Conservation (phyloP, 805 yeast genomes). For the Priceomyces melissophilus region DNA sequence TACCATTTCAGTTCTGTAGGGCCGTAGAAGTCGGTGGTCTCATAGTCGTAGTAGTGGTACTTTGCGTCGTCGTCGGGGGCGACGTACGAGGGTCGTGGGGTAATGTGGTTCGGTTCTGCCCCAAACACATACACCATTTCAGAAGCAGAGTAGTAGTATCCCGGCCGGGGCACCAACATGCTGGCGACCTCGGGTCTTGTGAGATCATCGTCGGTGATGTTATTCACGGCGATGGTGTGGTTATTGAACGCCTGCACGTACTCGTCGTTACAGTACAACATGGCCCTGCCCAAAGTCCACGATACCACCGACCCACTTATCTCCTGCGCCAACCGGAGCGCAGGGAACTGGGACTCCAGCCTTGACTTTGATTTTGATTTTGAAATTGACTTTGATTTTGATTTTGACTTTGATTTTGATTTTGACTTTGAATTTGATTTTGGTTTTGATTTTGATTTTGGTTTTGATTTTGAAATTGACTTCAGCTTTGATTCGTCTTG, state of each 20-base stretch:
- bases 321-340: conserved; percentile 43
- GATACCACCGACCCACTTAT: conserved; percentile 44
- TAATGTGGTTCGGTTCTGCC: conserved; percentile 44
- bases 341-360: conserved; percentile 23
- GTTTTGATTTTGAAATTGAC: too few species aligned
- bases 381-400: too few species aligned
- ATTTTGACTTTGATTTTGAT: too few species aligned
- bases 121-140: conserved; percentile 50
- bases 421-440: too few species aligned
- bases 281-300: conserved; percentile 61
- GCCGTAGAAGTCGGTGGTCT: conserved; percentile 23
- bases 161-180: conserved; percentile 28
- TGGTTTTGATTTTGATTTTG: too few species aligned
- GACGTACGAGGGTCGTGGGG: conserved; percentile 41
- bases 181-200: background rate
- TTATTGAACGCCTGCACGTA: conserved; percentile 41
- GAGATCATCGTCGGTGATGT: conserved; percentile 11
- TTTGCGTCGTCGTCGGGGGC: conserved; percentile 13
- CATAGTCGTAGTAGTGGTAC: conserved; percentile 28
- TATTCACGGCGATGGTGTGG: conserved; percentile 13
- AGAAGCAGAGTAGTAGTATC: conserved; percentile 48
- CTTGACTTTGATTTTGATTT: too few species aligned
- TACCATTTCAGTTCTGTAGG: conserved; percentile 38
- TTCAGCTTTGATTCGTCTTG: too few species aligned
- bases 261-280: conserved; percentile 59